Base-by-base conservation (phyloP, 108 stramenopile species). In the Pseudonitzschia multiseries region DNA sequence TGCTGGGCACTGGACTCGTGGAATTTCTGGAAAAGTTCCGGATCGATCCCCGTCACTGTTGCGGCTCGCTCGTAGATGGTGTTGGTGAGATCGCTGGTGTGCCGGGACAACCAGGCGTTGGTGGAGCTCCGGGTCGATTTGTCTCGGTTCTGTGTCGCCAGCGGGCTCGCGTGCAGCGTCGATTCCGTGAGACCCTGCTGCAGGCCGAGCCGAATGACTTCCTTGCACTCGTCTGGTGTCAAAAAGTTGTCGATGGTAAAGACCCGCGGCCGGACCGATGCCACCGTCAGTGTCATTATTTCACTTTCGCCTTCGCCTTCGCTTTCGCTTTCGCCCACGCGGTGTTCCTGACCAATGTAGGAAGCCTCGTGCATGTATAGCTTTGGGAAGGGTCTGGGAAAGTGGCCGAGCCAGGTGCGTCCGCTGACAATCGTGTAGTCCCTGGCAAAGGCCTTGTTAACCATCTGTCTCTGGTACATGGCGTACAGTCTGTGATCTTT, bases 1-100 rank as follows among this genome's bases (percentile, higher is more conserved):
- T 92, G 81, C 46, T 82, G 79, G 2, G 85, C 83, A 44, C 71
- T 76, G 41, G 76, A 68, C 20, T 78, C 80, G 22, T 81, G 79
- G 46, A 52, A 70, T 61, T 79, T 73, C 65, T 85, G 81, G 70
- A 95, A 82, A 4, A 90, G 79, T 0, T 60, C 59, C 61, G 91
- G 81, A 70, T 92, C 85, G 36, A 96, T 80, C 14, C 83, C 79
- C 64, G 96, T 75, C 52, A 94, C 68, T 74, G 92, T 81, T 1
- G 95, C 95, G 9, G 92, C 87, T 9, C 93, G 80, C 15, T 81
- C 78, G 70, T 94, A 96, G 67, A 97, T 84, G 8, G 68, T 65
- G 67, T 96, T 87, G 0, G 91, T 87, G 70, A 94, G 73, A 0
- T 57, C 71, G 68, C 83, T 80, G 44, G 84, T 78, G 44, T 88